A percentile compares a stretch with the other conserved stretches of the same genome.
These are phyloP conservation scores for Holtermannia corniformis DNA, from an alignment of 768 basidiomycete species.

Conservation along the genomic window DNA sequence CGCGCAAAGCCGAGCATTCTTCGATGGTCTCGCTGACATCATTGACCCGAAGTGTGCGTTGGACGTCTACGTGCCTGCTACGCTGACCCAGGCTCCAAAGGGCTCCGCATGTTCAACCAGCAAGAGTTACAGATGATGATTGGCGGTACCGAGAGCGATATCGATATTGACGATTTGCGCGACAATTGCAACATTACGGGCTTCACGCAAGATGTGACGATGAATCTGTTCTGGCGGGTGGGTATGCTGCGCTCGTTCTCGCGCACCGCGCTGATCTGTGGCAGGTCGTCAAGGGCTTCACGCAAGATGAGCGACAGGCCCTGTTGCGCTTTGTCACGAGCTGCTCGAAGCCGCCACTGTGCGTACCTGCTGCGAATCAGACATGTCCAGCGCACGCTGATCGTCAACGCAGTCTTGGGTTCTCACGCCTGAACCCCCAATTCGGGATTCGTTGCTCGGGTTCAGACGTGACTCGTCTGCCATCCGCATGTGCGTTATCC, in stretches of 20 bases:
- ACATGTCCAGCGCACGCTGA: no score
- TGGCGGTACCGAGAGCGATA: conserved; percentile 74
- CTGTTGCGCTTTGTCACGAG: conserved; percentile 87
- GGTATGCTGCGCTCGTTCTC: conserved; percentile 14
- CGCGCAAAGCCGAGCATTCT: conserved; percentile 57
- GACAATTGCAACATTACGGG: conserved; percentile 65
- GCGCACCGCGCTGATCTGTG: conserved; percentile 3
- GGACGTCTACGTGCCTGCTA: conserved; percentile 60
- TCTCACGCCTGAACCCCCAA: conserved; percentile 56
- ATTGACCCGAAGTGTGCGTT: conserved; percentile 81
- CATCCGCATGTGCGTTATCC: conserved; percentile 28
- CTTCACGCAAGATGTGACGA: conserved; percentile 66
- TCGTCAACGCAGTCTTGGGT: conserved; percentile 27
- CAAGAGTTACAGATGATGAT: conserved; percentile 86
- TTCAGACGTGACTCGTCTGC: conserved; percentile 46
- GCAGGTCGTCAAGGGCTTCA: conserved; percentile 67
- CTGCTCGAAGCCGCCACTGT: conserved; percentile 78
- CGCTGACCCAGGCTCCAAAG: conserved; percentile 14
- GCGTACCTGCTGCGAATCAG: conserved; percentile 42
- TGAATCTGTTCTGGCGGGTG: conserved; percentile 75
- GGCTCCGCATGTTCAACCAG: conserved; percentile 86
- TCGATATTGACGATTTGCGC: conserved; percentile 73
- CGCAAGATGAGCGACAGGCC: conserved; percentile 65
- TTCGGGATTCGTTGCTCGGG: conserved; percentile 82
- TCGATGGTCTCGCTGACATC: conserved; percentile 83